phyloP scores from a whole-genome alignment of 1,139 yeast species.

The Pichia sp. region DNA sequence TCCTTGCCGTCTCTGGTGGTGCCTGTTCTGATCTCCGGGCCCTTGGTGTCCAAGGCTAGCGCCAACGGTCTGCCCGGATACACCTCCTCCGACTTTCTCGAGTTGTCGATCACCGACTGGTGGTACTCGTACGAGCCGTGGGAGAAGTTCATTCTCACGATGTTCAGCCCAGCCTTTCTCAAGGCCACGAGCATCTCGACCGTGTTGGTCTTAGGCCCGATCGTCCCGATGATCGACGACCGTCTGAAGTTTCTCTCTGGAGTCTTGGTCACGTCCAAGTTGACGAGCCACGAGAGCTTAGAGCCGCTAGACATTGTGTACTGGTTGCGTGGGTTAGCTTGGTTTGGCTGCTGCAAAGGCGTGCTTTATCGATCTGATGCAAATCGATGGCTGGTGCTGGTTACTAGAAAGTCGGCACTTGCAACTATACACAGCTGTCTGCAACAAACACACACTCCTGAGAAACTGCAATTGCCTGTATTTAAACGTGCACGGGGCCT shows the following conservation, averaged over 20 bases:
- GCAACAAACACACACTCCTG: too few relatives aligned
- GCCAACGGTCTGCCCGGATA: conserved; percentile 96
- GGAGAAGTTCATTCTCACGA: conserved; percentile 97
- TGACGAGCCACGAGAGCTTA: conserved; percentile 72
- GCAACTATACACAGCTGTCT: too few relatives aligned
- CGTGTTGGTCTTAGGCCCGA: conserved; percentile 94
- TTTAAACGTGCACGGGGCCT: not conserved
- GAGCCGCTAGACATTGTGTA: conserved; percentile 34
- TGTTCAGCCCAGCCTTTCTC: conserved; percentile 95
- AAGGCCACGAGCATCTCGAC: conserved; percentile 80
- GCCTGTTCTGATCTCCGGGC: conserved; percentile 99
- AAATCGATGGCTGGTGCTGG: too few relatives aligned
- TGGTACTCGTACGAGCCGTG: conserved; percentile 98
- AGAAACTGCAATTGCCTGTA: not conserved
- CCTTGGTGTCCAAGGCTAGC: conserved; percentile 98
- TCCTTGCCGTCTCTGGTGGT: conserved; percentile 76
- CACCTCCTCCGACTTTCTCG: conserved; percentile 86
- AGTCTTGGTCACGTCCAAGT: conserved; percentile 69
- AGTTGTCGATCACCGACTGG: conserved; percentile 92
- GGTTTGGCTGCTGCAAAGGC: too few relatives aligned
- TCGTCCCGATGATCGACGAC: conserved; percentile 95
- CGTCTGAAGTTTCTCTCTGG: conserved; percentile 89
- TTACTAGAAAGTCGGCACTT: too few relatives aligned
- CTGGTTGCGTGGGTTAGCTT: too few relatives aligned
- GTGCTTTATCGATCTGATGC: too few relatives aligned